Percentiles rank a stretch among this genome's conserved stretches.
Evolutionary conservation across 1,284 basidiomycete species (phyloP).

Genomic region (Sphagnurus paluster): DNA sequence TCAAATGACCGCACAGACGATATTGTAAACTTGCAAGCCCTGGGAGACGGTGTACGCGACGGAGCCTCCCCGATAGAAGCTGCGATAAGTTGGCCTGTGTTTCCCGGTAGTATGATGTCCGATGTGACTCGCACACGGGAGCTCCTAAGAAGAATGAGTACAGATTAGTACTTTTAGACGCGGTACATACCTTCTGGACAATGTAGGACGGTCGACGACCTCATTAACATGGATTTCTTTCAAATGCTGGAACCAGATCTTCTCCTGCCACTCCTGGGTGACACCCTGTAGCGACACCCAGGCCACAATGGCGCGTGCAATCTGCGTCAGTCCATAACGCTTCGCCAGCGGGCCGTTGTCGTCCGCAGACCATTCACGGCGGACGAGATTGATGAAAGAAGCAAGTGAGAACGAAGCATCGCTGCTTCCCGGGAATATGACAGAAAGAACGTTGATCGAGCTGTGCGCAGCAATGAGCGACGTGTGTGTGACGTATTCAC

Average conservation of each 20-base stretch:
- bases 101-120: slow-evolving; percentile 63
- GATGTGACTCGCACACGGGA: slow-evolving; percentile 69
- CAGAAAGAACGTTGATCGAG: slow-evolving; percentile 69
- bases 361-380: slow-evolving; percentile 63
- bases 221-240: slow-evolving; percentile 66
- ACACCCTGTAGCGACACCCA: slow-evolving; percentile 79
- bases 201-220: slow-evolving; percentile 31
- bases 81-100: slow-evolving; percentile 65
- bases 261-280: slow-evolving; percentile 76
- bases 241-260: slow-evolving; percentile 62
- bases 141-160: slow-evolving; percentile 25
- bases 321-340: slow-evolving; percentile 60
- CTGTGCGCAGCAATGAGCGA: slow-evolving; percentile 70
- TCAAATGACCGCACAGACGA: too few species aligned
- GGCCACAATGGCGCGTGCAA: slow-evolving; percentile 67
- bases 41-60: slow-evolving; percentile 17
- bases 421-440: slow-evolving; percentile 71
- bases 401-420: slow-evolving; percentile 78
- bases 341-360: slow-evolving; percentile 58
- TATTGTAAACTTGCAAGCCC: slow-evolving; percentile 8
- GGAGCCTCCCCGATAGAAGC: slow-evolving; percentile 69
- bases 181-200: slow-evolving; percentile 32
- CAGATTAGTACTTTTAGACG: background rate
- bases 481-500: slow-evolving; percentile 75
- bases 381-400: slow-evolving; percentile 74